Base-by-base conservation (phyloP, 495 filamentous ascomycete species). In the Neurospora sp. region DNA sequence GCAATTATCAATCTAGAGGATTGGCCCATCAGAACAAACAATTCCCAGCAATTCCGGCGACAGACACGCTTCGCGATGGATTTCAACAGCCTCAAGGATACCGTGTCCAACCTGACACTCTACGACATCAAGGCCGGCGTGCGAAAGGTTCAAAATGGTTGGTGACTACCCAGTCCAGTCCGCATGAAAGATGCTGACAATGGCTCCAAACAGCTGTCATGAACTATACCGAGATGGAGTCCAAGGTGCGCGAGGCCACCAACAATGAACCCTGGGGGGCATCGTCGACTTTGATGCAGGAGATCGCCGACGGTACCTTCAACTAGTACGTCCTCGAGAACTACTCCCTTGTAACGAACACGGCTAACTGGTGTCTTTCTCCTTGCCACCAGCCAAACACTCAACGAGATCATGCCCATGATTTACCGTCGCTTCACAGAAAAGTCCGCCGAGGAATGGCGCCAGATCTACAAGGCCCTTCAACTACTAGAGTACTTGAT, bases 211-310 rank as follows among this genome's bases (percentile, higher is more conserved):
- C 78, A 98, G 95, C 94, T 74, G 95, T 99, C 47, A 98, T 98
- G 96, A 99, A 98, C 82, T 98, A 95, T 82, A 99, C 96, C n/a
- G 96, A 98, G 80, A 98, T 98, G 95, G 96, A 99, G 83, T 85
- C 94, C 71, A 99, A 98, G 92, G 93, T 97, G 73, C 92, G 95
- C 77, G 95, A 98, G 86, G 95, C 95, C 61, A 98, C 95, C 37
- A 98, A 98, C 82, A 97, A 97, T 80, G 95, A 98, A 80, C 95
- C 95, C 71, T 97, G 94, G 96, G 95, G 94, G 77, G 93, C 93
- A 37, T 96, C 94, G 12, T 94, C 94, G 40, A 93, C 92, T 9
- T 79, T 92, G 80, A 93, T 86, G 85, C 96, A 98, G 82, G 96
- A 99, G 81, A 98, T 99, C 80, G 93, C 96, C 81, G 97, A 93